phyloP scores from a whole-genome alignment of 2,329 filamentous ascomycete genomes.

The Elsinoe batatas region DNA sequence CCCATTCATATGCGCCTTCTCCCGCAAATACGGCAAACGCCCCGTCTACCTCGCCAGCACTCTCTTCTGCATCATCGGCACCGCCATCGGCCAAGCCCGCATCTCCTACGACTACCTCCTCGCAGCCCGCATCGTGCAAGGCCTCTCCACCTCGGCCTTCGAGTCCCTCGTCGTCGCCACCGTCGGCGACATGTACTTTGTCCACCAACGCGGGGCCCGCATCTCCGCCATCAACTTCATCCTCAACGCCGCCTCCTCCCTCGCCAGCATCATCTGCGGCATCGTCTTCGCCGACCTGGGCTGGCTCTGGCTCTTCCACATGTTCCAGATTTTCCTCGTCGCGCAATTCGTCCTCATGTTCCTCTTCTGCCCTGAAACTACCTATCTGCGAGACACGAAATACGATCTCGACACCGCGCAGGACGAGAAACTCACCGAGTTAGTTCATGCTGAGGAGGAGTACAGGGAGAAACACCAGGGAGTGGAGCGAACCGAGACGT shows the following conservation, averaged over 20 bases:
- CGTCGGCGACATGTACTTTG: constrained; percentile 22
- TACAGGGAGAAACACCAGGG: constrained; percentile 10
- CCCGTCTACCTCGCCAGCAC: constrained; percentile 18
- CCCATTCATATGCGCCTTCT: constrained; percentile 17
- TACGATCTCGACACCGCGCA: constrained; percentile 17
- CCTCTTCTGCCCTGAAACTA: constrained; percentile 24
- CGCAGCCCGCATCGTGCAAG: constrained; percentile 19
- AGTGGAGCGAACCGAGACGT: background rate
- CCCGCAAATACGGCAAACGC: constrained; percentile 20
- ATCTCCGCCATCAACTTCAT: constrained; percentile 20
- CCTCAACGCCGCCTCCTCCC: constrained; percentile 22
- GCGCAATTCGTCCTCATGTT: constrained; percentile 23
- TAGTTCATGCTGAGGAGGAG: constrained; percentile 15
- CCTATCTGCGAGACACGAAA: constrained; percentile 20
- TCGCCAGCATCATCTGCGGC: constrained; percentile 20
- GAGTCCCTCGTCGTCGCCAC: constrained; percentile 18
- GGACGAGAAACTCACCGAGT: constrained; percentile 16
- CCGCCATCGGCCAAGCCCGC: constrained; percentile 15
- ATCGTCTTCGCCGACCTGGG: constrained; percentile 17
- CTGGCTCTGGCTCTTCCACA: constrained; percentile 22
- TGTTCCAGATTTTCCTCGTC: constrained; percentile 21
- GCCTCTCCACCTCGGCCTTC: constrained; percentile 18
- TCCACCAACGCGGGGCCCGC: constrained; percentile 20
- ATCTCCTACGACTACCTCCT: constrained; percentile 18
- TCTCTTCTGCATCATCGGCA: constrained; percentile 18